Percentiles rank a stretch among this genome's conserved stretches.
These are phyloP conservation scores for Hyaloperonospora arabidopsidis DNA, from an alignment of 352 stramenopile genomes.

Conservation along the genomic window DNA sequence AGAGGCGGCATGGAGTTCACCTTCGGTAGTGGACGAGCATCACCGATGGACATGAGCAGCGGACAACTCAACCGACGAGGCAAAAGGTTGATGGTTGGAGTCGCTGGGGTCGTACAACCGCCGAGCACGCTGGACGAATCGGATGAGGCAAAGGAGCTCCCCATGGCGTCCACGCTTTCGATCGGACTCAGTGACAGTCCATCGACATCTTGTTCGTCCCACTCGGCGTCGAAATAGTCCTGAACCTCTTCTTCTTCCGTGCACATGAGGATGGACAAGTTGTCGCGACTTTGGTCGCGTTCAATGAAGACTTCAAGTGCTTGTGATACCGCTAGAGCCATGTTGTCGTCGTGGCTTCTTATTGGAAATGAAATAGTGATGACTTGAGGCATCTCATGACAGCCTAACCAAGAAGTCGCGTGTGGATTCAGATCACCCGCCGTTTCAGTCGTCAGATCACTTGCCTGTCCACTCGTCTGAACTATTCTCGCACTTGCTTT, in stretches of 20 bases:
- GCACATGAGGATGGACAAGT: conserved; percentile 20
- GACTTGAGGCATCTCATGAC: conserved; percentile 1
- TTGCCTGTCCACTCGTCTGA: conserved; percentile 18
- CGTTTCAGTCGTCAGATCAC: conserved; percentile 23
- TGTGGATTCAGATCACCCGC: conserved; percentile 13
- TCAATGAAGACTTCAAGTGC: conserved; percentile 19
- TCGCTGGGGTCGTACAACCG: conserved; percentile 6
- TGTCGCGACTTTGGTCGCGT: conserved; percentile 13
- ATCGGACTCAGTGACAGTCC: background rate
- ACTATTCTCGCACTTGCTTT: conserved; percentile 8
- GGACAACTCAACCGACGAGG: conserved; percentile 11
- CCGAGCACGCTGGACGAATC: conserved; percentile 15
- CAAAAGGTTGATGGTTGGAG: conserved; percentile 3
- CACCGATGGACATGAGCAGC: background rate
- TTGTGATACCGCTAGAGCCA: conserved; percentile 8
- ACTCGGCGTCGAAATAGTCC: conserved; percentile 18
- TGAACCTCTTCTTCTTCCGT: conserved; percentile 19
- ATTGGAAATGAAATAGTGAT: conserved; percentile 17
- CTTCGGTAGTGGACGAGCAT: conserved; percentile 4
- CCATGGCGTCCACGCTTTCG: conserved; percentile 10
- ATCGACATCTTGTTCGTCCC: conserved; percentile 12
- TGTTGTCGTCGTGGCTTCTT: conserved; percentile 11
- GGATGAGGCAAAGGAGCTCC: conserved; percentile 4
- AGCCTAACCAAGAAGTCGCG: conserved; percentile 9
- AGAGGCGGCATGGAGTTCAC: conserved; percentile 4